Conservation (phyloP, 2,329 filamentous ascomycete genomes). For the Pyrenophora graminea region DNA sequence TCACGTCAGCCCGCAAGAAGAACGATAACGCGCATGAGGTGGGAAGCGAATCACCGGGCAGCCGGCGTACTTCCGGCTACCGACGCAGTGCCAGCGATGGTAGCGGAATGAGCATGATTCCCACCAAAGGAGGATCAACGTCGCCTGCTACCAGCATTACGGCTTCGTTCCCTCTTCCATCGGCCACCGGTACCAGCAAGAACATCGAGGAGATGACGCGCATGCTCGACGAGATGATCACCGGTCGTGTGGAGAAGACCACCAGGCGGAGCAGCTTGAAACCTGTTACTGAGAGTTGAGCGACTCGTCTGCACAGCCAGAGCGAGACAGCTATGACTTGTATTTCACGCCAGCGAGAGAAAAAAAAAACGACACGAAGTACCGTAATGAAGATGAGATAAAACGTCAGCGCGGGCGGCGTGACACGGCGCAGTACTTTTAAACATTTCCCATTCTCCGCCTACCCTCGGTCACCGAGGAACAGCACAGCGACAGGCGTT, state of each 20-base stretch:
- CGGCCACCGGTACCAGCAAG: conserved; percentile 51
- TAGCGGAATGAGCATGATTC: conserved; percentile 36
- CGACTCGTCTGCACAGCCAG: conserved; percentile 4
- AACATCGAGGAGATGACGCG: conserved; percentile 91
- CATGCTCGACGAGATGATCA: conserved; percentile 96
- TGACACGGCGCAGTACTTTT: conserved; percentile 12
- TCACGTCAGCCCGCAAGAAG: conserved; percentile 83
- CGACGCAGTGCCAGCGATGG: conserved; percentile 36
- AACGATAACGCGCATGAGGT: conserved; percentile 74
- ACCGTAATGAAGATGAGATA: conserved; percentile 31
- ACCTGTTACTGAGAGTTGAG: conserved; percentile 25
- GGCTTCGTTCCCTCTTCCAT: conserved; percentile 17
- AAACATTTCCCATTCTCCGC: conserved; percentile 9
- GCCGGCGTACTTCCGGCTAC: conserved; percentile 43
- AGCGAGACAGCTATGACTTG: conserved; percentile 8
- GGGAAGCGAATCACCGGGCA: conserved; percentile 42
- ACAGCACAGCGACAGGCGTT: conserved; percentile 24
- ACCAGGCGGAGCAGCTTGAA: conserved; percentile 48
- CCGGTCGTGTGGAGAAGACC: conserved; percentile 71
- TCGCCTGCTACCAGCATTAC: conserved; percentile 21
- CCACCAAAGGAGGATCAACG: conserved; percentile 26
- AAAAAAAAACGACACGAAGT: conserved; percentile 15
- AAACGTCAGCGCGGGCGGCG: conserved; percentile 15
- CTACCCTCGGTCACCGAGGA: conserved; percentile 7
- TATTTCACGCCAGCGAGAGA: conserved; percentile 4